Conservation (phyloP, 225 moss, liverwort and hornwort species). For the Straminergon stramineum region DNA sequence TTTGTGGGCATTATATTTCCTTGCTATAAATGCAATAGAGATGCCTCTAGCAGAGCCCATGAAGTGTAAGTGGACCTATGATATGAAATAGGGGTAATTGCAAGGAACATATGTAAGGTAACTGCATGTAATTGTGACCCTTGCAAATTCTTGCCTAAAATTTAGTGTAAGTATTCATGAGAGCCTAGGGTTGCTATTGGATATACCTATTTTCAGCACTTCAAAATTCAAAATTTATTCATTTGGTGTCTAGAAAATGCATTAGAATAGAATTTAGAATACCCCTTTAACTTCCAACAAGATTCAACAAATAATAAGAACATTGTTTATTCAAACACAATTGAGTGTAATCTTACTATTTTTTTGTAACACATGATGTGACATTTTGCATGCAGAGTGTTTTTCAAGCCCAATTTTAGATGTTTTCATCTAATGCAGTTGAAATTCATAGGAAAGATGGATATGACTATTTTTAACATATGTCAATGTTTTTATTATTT, state of each 20-base stretch:
- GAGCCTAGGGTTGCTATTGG: not conserved
- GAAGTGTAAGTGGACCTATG: not conserved
- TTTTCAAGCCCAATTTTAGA: not conserved
- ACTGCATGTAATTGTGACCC: not conserved
- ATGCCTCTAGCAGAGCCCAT: not conserved
- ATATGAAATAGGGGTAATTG: not conserved
- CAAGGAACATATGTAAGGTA: not conserved
- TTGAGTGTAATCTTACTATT: not conserved
- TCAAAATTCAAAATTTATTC: not conserved
- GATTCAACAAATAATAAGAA: not conserved
- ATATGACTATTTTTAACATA: not conserved
- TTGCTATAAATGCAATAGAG: not conserved
- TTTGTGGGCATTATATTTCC: not conserved
- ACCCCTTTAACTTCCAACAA: not conserved
- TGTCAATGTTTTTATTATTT: not conserved
- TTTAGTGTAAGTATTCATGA: rapidly evolving
- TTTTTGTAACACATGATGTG: not conserved
- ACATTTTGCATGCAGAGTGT: not conserved
- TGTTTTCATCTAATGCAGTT: not conserved
- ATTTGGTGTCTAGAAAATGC: not conserved
- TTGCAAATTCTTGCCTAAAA: not conserved
- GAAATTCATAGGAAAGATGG: not conserved
- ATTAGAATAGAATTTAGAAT: not conserved
- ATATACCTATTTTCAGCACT: not conserved
- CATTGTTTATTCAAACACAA: not conserved